Percentiles rank a stretch among this genome's conserved stretches.
phyloP scores from a whole-genome alignment of 2,329 filamentous ascomycete genomes.

The Trichoderma endophyticum region DNA sequence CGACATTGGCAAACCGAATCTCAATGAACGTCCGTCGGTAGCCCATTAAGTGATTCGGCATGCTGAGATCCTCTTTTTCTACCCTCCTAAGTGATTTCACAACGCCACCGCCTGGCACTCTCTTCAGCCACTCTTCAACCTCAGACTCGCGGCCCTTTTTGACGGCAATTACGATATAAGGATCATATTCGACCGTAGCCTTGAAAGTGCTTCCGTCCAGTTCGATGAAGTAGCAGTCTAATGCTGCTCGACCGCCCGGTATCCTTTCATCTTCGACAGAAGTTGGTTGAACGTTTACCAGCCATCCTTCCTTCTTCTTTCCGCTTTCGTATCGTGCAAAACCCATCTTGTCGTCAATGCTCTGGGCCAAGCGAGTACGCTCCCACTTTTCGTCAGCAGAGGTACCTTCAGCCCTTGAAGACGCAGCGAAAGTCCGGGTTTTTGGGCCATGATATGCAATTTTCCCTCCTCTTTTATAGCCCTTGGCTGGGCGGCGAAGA shows the following conservation, averaged over 20 bases:
- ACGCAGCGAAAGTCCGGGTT: slow-evolving; percentile 75
- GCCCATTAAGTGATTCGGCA: slow-evolving; percentile 94
- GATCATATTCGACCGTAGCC: slow-evolving; percentile 92
- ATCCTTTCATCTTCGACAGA: slow-evolving; percentile 80
- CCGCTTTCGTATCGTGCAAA: slow-evolving; percentile 89
- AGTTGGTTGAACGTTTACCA: slow-evolving; percentile 92
- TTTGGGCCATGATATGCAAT: slow-evolving; percentile 66
- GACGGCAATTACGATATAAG: slow-evolving; percentile 90
- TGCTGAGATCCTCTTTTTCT: slow-evolving; percentile 88
- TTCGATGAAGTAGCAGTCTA: slow-evolving; percentile 97
- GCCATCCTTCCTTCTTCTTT: slow-evolving; percentile 79
- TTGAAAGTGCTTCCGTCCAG: slow-evolving; percentile 90
- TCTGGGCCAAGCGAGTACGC: slow-evolving; percentile 74
- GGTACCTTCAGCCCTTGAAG: slow-evolving; percentile 76
- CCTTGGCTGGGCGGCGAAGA: slow-evolving; percentile 60
- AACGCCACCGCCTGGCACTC: slow-evolving; percentile 72
- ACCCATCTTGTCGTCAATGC: slow-evolving; percentile 92
- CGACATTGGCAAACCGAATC: slow-evolving; percentile 82
- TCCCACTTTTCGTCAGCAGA: slow-evolving; percentile 93
- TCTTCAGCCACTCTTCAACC: slow-evolving; percentile 91
- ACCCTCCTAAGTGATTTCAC: slow-evolving; percentile 74
- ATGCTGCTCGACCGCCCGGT: slow-evolving; percentile 78
- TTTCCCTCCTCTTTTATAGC: slow-evolving; percentile 67
- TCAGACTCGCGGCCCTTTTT: slow-evolving; percentile 85
- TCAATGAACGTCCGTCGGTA: slow-evolving; percentile 86